Conservation (phyloP, 345 rosid genomes). For the Acer campestre region DNA sequence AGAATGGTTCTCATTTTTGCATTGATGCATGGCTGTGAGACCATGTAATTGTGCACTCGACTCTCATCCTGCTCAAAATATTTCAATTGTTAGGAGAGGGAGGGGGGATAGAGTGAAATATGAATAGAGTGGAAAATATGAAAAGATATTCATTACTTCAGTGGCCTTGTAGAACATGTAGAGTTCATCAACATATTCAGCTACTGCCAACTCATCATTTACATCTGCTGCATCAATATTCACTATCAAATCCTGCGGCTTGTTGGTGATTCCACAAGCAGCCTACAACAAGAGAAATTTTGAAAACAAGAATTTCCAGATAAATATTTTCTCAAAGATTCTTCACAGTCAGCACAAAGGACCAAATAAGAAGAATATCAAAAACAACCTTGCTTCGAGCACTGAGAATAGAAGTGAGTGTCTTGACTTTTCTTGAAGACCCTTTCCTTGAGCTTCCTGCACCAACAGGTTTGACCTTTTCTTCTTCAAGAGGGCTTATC, state of each 20-base stretch:
- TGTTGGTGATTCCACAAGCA: slow-evolving; percentile 13
- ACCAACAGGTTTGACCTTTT: neutral
- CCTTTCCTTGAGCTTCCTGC: neutral
- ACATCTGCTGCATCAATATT: slow-evolving; percentile 12
- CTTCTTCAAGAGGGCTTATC: neutral
- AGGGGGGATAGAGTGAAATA: neutral
- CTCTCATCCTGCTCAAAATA: slow-evolving; percentile 8
- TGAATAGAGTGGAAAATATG: neutral
- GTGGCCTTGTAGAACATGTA: slow-evolving; percentile 18
- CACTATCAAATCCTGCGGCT: slow-evolving; percentile 11
- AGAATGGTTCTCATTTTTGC: slow-evolving; percentile 3
- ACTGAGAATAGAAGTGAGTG: slow-evolving; percentile 20
- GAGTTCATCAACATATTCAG: slow-evolving; percentile 22
- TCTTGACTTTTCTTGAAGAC: slow-evolving; percentile 9
- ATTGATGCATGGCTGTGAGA: slow-evolving; percentile 14
- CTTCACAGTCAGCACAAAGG: neutral
- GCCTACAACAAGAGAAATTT: slow-evolving; percentile 1
- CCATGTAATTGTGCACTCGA: slow-evolving; percentile 23
- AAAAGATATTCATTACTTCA: slow-evolving; percentile 6
- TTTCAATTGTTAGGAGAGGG: neutral
- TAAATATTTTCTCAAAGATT: neutral
- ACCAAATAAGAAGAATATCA: neutral
- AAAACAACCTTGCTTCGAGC: slow-evolving; percentile 22
- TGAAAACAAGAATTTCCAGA: neutral
- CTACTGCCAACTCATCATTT: slow-evolving; percentile 13